Percentiles rank a stretch among this genome's conserved stretches.
These are phyloP conservation scores for Fragaria ananassa DNA, from an alignment of 306 rosid genomes.

Conservation along the genomic window DNA sequence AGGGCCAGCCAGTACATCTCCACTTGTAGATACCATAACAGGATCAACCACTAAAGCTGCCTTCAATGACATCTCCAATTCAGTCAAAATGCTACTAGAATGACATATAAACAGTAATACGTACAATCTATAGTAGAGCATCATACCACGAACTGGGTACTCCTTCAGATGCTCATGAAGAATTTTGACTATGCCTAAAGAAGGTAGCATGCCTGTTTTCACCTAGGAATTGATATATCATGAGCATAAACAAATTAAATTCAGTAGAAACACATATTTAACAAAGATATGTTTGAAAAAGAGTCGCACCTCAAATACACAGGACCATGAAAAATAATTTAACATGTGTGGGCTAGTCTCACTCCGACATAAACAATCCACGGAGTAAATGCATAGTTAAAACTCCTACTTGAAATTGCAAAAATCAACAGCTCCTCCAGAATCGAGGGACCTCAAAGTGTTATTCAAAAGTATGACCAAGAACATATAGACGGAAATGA, in stretches of 20 bases:
- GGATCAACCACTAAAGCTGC: slow-evolving; percentile 98
- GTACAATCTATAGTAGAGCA: slow-evolving; percentile 15
- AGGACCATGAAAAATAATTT: background rate
- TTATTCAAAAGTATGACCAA: too few species aligned
- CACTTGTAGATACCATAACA: slow-evolving; percentile 92
- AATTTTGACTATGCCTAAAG: slow-evolving; percentile 51
- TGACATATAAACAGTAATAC: slow-evolving; percentile 17
- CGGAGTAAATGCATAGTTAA: background rate
- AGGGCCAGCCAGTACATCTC: slow-evolving; percentile 72
- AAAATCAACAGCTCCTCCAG: too few species aligned
- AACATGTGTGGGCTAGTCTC: background rate
- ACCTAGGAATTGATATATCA: slow-evolving; percentile 45
- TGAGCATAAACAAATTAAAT: slow-evolving; percentile 17
- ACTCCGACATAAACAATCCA: background rate
- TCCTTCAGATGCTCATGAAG: slow-evolving; percentile 57
- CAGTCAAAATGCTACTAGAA: slow-evolving; percentile 24
- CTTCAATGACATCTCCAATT: slow-evolving; percentile 42
- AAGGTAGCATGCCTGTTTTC: slow-evolving; percentile 91
- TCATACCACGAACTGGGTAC: slow-evolving; percentile 77
- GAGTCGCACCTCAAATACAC: background rate
- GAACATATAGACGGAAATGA: too few species aligned
- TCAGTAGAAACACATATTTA: slow-evolving; percentile 1
- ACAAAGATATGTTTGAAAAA: background rate
- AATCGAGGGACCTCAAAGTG: too few species aligned
- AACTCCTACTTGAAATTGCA: background rate